phyloP scores from a whole-genome alignment of 2,329 filamentous ascomycete genomes.

The Aspergillus pseudonomiae region DNA sequence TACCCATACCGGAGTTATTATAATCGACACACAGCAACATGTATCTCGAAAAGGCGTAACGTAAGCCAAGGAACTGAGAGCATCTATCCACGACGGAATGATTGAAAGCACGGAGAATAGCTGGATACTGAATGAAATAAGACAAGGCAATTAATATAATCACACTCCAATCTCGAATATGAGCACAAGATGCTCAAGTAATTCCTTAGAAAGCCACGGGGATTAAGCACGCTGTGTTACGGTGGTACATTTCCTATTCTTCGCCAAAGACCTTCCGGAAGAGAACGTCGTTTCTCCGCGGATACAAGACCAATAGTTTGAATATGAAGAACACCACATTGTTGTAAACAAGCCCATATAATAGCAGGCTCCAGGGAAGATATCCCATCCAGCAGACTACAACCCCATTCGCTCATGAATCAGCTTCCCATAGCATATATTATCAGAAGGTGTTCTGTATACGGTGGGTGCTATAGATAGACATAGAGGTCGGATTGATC shows the following conservation, averaged over 20 bases:
- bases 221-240: not conserved
- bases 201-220: not conserved
- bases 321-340: not conserved
- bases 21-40: no score
- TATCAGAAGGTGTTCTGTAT: not conserved
- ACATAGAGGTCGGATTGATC: not conserved
- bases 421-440: not conserved
- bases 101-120: no score
- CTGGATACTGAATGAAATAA: no score
- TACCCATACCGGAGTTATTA: no score
- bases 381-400: not conserved
- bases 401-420: not conserved
- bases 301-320: not conserved
- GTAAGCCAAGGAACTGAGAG: no score
- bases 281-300: not conserved
- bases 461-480: not conserved
- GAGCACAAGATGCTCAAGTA: no score
- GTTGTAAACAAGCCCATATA: fast-evolving
- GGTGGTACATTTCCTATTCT: not conserved
- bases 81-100: no score
- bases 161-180: no score
- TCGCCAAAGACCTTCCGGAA: not conserved
- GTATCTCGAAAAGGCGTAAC: no score
- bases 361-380: not conserved
- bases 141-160: no score